Percentiles rank a stretch among this genome's conserved stretches.
These are phyloP conservation scores for Dicorynia guianensis DNA, from an alignment of 306 rosid genomes.

Conservation along the genomic window DNA sequence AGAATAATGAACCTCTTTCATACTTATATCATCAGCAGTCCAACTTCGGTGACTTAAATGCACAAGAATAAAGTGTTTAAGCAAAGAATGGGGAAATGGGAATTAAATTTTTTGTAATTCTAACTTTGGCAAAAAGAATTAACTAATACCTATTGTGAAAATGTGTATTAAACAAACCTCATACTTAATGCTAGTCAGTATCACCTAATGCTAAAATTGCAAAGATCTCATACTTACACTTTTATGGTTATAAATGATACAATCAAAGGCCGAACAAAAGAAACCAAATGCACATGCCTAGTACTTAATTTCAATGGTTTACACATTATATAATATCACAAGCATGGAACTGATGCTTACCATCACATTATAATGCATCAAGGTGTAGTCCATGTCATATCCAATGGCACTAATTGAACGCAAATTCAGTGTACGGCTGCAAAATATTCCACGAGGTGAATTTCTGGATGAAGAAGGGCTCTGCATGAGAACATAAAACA, in stretches of 20 bases:
- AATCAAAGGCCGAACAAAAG: constrained; percentile 24
- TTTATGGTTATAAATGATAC: constrained; percentile 15
- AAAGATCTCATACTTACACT: not conserved
- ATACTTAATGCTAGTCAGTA: constrained; percentile 3
- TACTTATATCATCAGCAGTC: constrained; percentile 18
- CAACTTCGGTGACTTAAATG: constrained; percentile 17
- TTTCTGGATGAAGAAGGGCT: constrained; percentile 79
- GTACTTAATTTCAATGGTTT: constrained; percentile 27
- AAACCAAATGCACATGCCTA: constrained; percentile 5
- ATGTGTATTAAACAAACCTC: not conserved
- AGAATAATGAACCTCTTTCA: constrained; percentile 26
- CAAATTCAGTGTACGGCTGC: constrained; percentile 94
- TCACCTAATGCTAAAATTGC: constrained; percentile 25
- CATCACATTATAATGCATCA: constrained; percentile 93
- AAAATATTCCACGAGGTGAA: constrained; percentile 89
- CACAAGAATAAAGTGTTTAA: constrained; percentile 19
- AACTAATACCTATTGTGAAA: not conserved
- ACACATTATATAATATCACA: constrained; percentile 7
- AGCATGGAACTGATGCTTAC: constrained; percentile 50
- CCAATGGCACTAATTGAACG: constrained; percentile 97
- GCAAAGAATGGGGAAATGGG: not conserved
- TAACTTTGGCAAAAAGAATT: constrained; percentile 13
- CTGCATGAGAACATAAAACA: constrained; percentile 54
- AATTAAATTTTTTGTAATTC: constrained; percentile 24
- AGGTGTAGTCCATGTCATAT: constrained; percentile 97